phyloP scores from a whole-genome alignment of 768 basidiomycete genomes.

The Auricularia cornea region DNA sequence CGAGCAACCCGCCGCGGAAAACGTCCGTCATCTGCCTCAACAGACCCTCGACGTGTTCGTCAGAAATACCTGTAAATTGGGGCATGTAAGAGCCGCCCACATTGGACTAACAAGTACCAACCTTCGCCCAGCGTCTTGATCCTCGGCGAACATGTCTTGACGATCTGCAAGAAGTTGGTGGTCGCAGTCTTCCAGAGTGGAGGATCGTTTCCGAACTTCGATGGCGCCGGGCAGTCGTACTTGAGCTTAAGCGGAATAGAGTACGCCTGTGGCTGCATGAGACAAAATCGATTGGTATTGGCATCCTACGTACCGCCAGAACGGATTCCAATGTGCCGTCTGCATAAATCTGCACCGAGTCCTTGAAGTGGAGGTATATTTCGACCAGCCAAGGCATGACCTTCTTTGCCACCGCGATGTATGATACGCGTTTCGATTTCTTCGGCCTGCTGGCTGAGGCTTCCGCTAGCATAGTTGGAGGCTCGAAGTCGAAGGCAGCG shows the following conservation, averaged over 20 bases:
- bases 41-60: conserved; percentile 65
- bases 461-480: conserved; percentile 6
- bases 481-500: conserved; percentile 58
- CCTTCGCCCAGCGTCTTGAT: conserved; percentile 44
- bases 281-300: not conserved
- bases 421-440: conserved; percentile 63
- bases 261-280: conserved; percentile 48
- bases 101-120: conserved; percentile 19
- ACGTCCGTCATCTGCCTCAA: conserved; percentile 82
- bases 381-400: conserved; percentile 77
- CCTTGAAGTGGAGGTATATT: conserved; percentile 63
- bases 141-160: conserved; percentile 53
- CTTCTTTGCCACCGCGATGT: conserved; percentile 83
- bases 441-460: conserved; percentile 19
- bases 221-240: conserved; percentile 87
- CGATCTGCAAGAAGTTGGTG: conserved; percentile 60
- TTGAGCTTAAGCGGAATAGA: conserved; percentile 89
- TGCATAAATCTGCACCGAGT: conserved; percentile 51
- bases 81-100: not conserved
- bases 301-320: conserved; percentile 47
- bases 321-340: conserved; percentile 84
- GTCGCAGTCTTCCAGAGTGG: conserved; percentile 98
- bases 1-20: conserved; percentile 71
- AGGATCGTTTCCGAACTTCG: conserved; percentile 75
- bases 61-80: conserved; percentile 38